Evolutionary conservation across 306 rosid genomes (phyloP).

Genomic region (Trifolium repens): DNA sequence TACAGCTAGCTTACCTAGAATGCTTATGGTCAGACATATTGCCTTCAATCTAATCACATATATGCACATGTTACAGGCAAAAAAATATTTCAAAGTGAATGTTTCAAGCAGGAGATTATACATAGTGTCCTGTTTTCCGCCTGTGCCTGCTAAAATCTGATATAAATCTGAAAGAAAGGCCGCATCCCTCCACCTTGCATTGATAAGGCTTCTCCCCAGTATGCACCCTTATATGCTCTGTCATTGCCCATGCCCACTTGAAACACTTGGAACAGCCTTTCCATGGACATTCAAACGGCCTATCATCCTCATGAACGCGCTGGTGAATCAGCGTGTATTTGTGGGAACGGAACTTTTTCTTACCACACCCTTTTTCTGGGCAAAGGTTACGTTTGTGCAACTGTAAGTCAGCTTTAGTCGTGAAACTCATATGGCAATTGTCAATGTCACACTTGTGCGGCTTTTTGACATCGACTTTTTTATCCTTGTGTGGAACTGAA

Average conservation of each 20-base stretch:
- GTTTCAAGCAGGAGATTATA: slow-evolving; percentile 52
- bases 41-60: slow-evolving; percentile 47
- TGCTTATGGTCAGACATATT: slow-evolving; percentile 41
- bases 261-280: slow-evolving; percentile 95
- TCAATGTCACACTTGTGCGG: slow-evolving; percentile 75
- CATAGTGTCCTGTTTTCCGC: slow-evolving; percentile 88
- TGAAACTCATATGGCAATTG: slow-evolving; percentile 85
- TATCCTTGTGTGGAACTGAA: slow-evolving; percentile 45
- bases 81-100: slow-evolving; percentile 38
- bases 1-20: slow-evolving; percentile 52
- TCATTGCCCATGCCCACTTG: slow-evolving; percentile 99
- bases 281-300: slow-evolving; percentile 99
- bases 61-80: slow-evolving; percentile 47
- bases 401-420: slow-evolving; percentile 64
- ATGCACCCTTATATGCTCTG: slow-evolving; percentile 95
- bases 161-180: slow-evolving; percentile 90
- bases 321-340: slow-evolving; percentile 82
- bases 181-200: slow-evolving; percentile 87
- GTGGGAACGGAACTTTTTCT: slow-evolving; percentile 90
- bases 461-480: slow-evolving; percentile 51
- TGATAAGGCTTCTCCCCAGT: slow-evolving; percentile 94
- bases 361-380: slow-evolving; percentile 90
- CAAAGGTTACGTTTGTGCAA: slow-evolving; percentile 86
- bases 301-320: slow-evolving; percentile 85
- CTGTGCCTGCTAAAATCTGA: slow-evolving; percentile 96